Base-by-base conservation (phyloP, 2,329 filamentous ascomycete genomes). In the Colletotrichum truncatum region DNA sequence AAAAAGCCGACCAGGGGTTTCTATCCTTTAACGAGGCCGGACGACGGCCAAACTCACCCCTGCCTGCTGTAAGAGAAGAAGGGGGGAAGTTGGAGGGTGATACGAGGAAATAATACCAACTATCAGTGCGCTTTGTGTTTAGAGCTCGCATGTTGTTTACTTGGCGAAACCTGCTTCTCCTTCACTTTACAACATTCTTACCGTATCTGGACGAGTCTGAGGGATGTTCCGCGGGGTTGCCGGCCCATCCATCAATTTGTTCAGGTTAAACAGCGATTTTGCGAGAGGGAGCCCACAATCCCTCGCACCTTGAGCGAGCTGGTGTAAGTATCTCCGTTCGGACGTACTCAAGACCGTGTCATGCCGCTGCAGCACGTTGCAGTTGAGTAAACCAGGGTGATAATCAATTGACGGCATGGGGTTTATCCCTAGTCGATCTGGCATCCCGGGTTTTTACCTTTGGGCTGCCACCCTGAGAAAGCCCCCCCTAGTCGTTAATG, bases 271-370 rank as follows among this genome's bases (percentile, higher is more conserved):
- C n/a, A n/a, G n/a, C n/a, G n/a, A n/a, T n/a, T n/a, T n/a, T n/a
- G n/a, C n/a, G n/a, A n/a, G n/a, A n/a, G n/a, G n/a, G n/a, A 21
- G 25, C 36, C 28, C 51, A 28, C 12, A 25, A 10, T 25, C 14
- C 26, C 16, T 14, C 25, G 8, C 25, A n/a, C 11, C 25, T 18
- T 30, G 18, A 21, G 7, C 18, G 16, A 8, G 14, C 23, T 8
- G 56, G 26, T 41, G 26, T 26, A 10, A 53, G 34, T 53, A 34
- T 43, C 26, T 39, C 39, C 30, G 23, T 25, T 38, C 16, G 16
- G 30, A 48, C 14, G 39, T 55, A 38, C 26, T 25, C 30, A 46
- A 57, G 28, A 32, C 58, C 52, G 58, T 61, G 26, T 16, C 45
- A 32, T 49, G 45, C 45, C 45, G 23, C 30, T 12, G 30, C 30